Percentiles rank a stretch among this genome's conserved stretches.
Evolutionary conservation across 2,329 filamentous ascomycete genomes (phyloP).

Genomic region (Eutypella sp.): DNA sequence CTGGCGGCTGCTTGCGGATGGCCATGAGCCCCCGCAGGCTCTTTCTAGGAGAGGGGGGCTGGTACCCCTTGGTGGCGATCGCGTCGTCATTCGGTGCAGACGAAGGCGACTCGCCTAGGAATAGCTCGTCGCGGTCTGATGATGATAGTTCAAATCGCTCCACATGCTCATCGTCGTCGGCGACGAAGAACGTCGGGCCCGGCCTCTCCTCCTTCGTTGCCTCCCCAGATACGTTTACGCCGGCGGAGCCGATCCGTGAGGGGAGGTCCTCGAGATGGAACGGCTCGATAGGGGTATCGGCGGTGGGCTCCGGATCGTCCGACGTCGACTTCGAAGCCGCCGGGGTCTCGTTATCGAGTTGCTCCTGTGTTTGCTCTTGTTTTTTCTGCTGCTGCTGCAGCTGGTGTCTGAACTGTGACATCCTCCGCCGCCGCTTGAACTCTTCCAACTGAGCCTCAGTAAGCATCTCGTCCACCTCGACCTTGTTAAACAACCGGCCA

Average conservation of each 20-base stretch:
- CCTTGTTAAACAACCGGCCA: conserved; percentile 48
- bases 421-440: conserved; percentile 36
- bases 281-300: conserved; percentile 41
- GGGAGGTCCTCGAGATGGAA: conserved; percentile 46
- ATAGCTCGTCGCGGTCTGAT: conserved; percentile 11
- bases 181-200: conserved; percentile 18
- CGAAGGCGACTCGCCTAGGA: conserved; percentile 2
- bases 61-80: conserved; percentile 13
- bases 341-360: conserved; percentile 27
- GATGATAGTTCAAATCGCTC: no score
- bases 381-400: conserved; percentile 17
- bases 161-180: conserved; percentile 14
- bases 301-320: conserved; percentile 26
- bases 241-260: conserved; percentile 36
- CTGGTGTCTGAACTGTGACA: conserved; percentile 29
- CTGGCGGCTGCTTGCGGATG: conserved; percentile 16
- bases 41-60: conserved; percentile 29
- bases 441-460: conserved; percentile 47
- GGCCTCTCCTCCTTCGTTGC: conserved; percentile 24
- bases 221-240: conserved; percentile 24
- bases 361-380: no score
- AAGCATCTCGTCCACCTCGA: conserved; percentile 56
- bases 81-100: conserved; percentile 7
- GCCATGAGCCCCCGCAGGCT: conserved; percentile 17
- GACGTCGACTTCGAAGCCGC: conserved; percentile 7